A percentile compares a stretch with the other conserved stretches of the same genome.
Evolutionary conservation across 176 grass and related monocot species (phyloP).

Genomic region (Avena atlantica): DNA sequence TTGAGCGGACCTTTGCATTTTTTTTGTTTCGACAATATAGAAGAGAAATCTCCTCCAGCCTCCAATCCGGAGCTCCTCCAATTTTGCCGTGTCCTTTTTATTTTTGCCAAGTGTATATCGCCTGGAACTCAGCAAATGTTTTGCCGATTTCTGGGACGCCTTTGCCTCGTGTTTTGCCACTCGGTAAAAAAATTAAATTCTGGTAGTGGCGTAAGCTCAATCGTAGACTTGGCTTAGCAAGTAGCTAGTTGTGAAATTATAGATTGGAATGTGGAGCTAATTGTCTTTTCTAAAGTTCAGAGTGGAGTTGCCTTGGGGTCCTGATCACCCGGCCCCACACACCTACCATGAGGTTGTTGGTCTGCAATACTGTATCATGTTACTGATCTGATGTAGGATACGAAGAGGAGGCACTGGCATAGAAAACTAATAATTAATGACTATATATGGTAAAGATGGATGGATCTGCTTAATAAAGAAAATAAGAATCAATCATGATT

Average conservation of each 20-base stretch:
- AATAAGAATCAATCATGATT: slow-evolving; percentile 19
- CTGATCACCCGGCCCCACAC: background rate
- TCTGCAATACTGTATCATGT: slow-evolving; percentile 4
- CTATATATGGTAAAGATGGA: background rate
- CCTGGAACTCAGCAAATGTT: too few relatives aligned
- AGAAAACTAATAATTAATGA: slow-evolving; percentile 15
- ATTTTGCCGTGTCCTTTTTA: too few relatives aligned
- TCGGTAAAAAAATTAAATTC: too few relatives aligned
- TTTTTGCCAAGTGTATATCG: too few relatives aligned
- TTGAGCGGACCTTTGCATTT: too few relatives aligned
- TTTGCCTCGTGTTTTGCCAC: too few relatives aligned
- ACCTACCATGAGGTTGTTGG: slow-evolving; percentile 45
- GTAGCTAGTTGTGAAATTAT: background rate
- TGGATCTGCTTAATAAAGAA: slow-evolving; percentile 30
- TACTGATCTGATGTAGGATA: slow-evolving; percentile 34
- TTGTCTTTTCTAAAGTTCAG: slow-evolving; percentile 8
- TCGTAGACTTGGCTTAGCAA: background rate
- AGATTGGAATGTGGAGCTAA: background rate
- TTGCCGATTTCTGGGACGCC: too few relatives aligned
- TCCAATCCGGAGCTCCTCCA: too few relatives aligned
- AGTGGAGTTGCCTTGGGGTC: slow-evolving; percentile 4
- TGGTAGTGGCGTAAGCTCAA: too few relatives aligned
- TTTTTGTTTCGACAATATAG: too few relatives aligned
- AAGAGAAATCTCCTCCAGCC: too few relatives aligned
- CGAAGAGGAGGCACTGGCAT: slow-evolving; percentile 20